Percentiles rank a stretch among this genome's conserved stretches.
Conservation (phyloP, 345 rosid species). For the Eucalyptus lansdowneana region DNA sequence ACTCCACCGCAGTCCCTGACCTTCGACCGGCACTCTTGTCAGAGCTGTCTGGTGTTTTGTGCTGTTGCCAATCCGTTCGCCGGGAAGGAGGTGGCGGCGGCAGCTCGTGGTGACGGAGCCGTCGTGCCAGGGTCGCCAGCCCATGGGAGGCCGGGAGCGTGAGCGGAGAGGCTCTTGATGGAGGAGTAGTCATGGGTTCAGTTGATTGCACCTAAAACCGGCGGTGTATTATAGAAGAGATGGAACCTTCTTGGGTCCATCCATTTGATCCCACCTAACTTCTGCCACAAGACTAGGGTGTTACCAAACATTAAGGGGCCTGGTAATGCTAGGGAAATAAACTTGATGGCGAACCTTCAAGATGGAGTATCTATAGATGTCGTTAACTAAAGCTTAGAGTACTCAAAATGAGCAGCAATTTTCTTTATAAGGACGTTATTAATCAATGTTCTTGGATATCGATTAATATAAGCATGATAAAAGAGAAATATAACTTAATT, state of each 20-base stretch:
- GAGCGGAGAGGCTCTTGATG: neutral
- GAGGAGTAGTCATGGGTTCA: neutral
- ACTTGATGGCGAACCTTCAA: neutral
- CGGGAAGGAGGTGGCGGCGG: neutral
- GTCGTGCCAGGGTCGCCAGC: neutral
- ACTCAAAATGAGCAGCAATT: neutral
- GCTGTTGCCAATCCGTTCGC: neutral
- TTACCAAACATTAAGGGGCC: neutral
- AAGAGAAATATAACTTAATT: neutral
- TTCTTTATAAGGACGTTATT: neutral
- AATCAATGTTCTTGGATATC: neutral
- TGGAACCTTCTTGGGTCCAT: neutral
- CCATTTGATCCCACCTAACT: neutral
- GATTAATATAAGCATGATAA: neutral
- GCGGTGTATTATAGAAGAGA: neutral
- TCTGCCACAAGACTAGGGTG: neutral
- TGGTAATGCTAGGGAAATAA: neutral
- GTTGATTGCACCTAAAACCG: neutral
- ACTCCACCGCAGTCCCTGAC: neutral
- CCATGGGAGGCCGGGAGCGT: neutral
- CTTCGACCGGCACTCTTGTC: accelerated
- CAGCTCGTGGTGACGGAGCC: slow-evolving; percentile 1
- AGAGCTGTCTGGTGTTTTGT: neutral
- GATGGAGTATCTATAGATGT: neutral
- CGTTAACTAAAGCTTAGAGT: neutral